Evolutionary conservation across 148 eudicot genomes (phyloP), one percentile per base, ranked within the genome.

Genomic region (Arctostaphylos glauca): DNA sequence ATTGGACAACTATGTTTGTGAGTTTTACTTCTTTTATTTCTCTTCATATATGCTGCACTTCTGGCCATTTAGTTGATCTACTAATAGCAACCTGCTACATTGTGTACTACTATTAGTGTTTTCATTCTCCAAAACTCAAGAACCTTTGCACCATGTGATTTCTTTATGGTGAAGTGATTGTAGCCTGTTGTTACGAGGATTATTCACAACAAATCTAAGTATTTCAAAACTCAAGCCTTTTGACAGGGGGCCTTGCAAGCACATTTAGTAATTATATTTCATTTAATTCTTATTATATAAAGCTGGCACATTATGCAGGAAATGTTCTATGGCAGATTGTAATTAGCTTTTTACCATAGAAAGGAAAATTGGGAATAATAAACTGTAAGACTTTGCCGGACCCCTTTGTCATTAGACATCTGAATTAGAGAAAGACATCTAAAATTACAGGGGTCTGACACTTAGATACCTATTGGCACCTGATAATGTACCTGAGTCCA

Each of bases 1-100:
- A 96, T 85, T 96, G 97, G 99, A 89, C 89, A 83, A 96, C 98
- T 73, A 92, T 96, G 90, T 83, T 91, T 87, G 99, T 96, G 87
- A 91, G 98, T 94, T 75, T 79, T 79, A 43, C 78, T 84, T 78
- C 50, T 7, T 1, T 19, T 14, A 9, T 56, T 72, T 60, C 44
- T 68, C 55, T 56, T 43, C 23, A 53, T 48, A 50, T 21, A 58
- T 48, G 70, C 18, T 78, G 48, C 14, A 38, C 38, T 8, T 72
- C 58, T 78, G 52, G 44, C 75, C 58, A 23, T 43, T 43, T 77
- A 25, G 66, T 7, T 55, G 58, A 55, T 31, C 49, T 16, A 14
- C 49, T 16, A 14, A 48, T 64, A 16, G 48, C n/a, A 23, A 5
- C 72, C 25, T 59, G 56, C 14, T 59, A 58, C 16, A 56, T 44